Percentiles rank a stretch among this genome's conserved stretches.
Conservation (phyloP, 345 rosid genomes). For the Erodium maritimum region DNA sequence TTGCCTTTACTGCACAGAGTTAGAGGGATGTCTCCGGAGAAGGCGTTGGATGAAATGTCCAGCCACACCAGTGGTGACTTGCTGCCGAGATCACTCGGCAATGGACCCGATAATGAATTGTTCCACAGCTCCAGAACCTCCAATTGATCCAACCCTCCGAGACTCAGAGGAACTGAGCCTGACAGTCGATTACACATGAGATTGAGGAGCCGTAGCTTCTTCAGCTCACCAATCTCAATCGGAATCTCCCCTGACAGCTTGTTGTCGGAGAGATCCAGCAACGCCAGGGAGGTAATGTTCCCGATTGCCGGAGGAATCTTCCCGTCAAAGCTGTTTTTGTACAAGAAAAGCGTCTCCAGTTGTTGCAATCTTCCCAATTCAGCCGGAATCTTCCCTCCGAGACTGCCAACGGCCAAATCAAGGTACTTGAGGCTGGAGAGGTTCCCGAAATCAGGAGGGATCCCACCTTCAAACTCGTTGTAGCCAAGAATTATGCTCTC, state of each 20-base stretch:
- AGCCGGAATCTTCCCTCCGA: conserved; percentile 62
- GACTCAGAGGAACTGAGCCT: conserved; percentile 47
- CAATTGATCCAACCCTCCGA: conserved; percentile 42
- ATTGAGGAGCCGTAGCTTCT: conserved; percentile 68
- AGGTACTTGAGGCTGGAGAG: conserved; percentile 65
- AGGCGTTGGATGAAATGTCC: conserved; percentile 68
- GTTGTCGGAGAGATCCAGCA: conserved; percentile 80
- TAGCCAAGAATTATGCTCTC: conserved; percentile 82
- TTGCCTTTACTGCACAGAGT: conserved; percentile 58
- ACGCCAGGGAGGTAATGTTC: conserved; percentile 39
- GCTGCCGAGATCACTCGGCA: conserved; percentile 63
- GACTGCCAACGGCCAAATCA: conserved; percentile 62
- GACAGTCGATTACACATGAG: conserved; percentile 70
- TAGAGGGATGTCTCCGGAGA: conserved; percentile 64
- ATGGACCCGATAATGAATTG: conserved; percentile 69
- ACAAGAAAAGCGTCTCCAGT: conserved; percentile 54
- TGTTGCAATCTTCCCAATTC: conserved; percentile 52
- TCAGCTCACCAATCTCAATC: conserved; percentile 34
- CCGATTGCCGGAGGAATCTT: conserved; percentile 55
- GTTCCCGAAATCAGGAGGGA: conserved; percentile 62
- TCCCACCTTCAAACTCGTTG: conserved; percentile 66
- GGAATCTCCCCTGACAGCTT: conserved; percentile 58
- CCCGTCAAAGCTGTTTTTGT: conserved; percentile 60
- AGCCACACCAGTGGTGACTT: conserved; percentile 75
- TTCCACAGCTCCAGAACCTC: conserved; percentile 80